These are phyloP conservation scores for Seiridium unicorne DNA, from an alignment of 2,329 filamentous ascomycete genomes.

Conservation along the genomic window DNA sequence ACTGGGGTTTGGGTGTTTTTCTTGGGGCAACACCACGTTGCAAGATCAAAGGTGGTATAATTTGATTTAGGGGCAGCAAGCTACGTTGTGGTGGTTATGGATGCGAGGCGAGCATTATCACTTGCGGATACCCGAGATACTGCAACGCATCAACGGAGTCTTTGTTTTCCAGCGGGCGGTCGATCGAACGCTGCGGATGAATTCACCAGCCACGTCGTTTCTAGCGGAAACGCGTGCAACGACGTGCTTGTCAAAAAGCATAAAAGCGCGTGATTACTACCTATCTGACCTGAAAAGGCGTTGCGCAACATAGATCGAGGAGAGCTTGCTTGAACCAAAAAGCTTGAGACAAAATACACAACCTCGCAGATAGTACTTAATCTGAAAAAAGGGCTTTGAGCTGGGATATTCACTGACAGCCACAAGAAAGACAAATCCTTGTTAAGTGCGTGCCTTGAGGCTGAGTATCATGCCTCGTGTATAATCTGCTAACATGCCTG, in stretches of 20 bases:
- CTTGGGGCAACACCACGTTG: conserved; percentile 11
- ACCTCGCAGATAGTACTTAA: conserved; percentile 31
- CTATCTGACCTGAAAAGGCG: conserved; percentile 29
- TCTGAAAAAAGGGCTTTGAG: conserved; percentile 22
- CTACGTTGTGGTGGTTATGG: not conserved
- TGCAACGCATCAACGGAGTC: conserved; percentile 7
- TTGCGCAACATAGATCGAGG: conserved; percentile 24
- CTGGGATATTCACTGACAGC: conserved; percentile 11
- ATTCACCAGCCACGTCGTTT: conserved; percentile 3
- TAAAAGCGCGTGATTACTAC: conserved; percentile 16
- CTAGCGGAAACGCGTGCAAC: not conserved
- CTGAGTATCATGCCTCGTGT: not conserved
- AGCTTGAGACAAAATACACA: conserved; percentile 22
- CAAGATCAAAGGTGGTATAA: not conserved
- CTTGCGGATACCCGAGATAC: not conserved
- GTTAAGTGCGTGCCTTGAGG: not conserved
- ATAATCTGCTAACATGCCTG: not conserved
- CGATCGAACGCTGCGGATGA: conserved; percentile 2
- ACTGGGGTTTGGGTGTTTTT: conserved; percentile 24
- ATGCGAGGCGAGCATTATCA: not conserved
- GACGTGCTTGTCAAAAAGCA: conserved; percentile 8
- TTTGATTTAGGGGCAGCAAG: not conserved
- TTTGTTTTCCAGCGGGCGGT: not conserved
- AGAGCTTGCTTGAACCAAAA: conserved; percentile 21
- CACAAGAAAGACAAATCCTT: conserved; percentile 3